Percentiles rank a stretch among this genome's conserved stretches.
Evolutionary conservation across 768 basidiomycete species (phyloP).

Genomic region (Suillus hirtellus): DNA sequence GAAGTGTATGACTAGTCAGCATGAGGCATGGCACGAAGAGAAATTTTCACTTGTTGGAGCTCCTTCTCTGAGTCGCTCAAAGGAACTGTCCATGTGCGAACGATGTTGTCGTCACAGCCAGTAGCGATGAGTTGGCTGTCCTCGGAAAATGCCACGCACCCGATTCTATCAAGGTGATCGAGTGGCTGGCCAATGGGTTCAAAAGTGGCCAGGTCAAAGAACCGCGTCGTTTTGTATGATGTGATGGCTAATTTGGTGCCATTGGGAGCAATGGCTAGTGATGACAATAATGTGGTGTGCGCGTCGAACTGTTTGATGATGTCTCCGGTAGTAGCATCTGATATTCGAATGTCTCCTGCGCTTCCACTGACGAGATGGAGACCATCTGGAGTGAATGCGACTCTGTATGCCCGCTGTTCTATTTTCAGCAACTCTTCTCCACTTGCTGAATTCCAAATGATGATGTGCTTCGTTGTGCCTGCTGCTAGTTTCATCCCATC

Average conservation of each 20-base stretch:
- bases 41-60: background rate
- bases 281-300: background rate
- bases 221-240: background rate
- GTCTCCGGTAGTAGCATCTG: background rate
- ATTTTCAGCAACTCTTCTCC: background rate
- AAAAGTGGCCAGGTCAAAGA: background rate
- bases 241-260: background rate
- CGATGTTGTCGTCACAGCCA: rapidly evolving
- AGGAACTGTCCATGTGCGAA: background rate
- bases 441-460: background rate
- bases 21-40: background rate
- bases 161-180: background rate
- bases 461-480: background rate
- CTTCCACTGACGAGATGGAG: background rate
- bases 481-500: background rate
- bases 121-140: background rate
- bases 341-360: background rate
- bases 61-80: background rate
- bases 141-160: background rate
- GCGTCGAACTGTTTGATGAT: background rate
- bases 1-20: background rate
- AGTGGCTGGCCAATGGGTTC: background rate
- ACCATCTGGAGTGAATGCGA: background rate
- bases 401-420: background rate
- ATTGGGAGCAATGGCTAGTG: background rate